Percentiles rank a stretch among this genome's conserved stretches.
Evolutionary conservation across 208 protist genomes (phyloP).

Genomic region (Spongospora subterranea): DNA sequence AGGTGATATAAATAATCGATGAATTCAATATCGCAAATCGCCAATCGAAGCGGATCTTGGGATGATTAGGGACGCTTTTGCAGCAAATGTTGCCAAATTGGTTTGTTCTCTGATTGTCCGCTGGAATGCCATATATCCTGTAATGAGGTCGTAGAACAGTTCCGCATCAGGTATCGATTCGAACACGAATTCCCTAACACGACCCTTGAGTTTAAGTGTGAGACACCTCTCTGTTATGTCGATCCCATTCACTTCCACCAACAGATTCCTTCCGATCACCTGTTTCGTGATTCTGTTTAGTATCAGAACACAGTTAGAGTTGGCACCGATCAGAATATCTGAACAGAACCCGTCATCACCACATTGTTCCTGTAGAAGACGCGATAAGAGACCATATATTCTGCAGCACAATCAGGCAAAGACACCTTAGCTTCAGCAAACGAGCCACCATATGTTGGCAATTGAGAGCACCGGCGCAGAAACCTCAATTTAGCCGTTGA

Average conservation of each 20-base stretch:
- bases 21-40: too few species aligned
- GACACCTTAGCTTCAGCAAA: not conserved
- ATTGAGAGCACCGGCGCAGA: not conserved
- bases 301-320: not conserved
- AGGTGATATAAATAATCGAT: too few species aligned
- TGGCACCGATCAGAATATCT: slow-evolving; percentile 42
- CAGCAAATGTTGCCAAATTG: slow-evolving; percentile 7
- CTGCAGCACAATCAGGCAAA: not conserved
- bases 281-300: not conserved
- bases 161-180: not conserved
- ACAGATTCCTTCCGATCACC: not conserved
- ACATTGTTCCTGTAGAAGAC: not conserved
- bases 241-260: slow-evolving; percentile 20
- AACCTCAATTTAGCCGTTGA: not conserved
- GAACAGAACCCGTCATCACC: not conserved
- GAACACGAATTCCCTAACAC: not conserved
- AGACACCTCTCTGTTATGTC: not conserved
- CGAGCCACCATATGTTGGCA: slow-evolving; percentile 19
- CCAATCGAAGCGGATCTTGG: not conserved
- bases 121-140: slow-evolving; percentile 27
- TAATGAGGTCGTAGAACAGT: slow-evolving; percentile 39
- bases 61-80: not conserved
- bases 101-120: not conserved
- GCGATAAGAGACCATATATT: not conserved
- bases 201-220: slow-evolving; percentile 7